Conservation (phyloP, 2,329 filamentous ascomycete species). For the Aspergillus sp. region DNA sequence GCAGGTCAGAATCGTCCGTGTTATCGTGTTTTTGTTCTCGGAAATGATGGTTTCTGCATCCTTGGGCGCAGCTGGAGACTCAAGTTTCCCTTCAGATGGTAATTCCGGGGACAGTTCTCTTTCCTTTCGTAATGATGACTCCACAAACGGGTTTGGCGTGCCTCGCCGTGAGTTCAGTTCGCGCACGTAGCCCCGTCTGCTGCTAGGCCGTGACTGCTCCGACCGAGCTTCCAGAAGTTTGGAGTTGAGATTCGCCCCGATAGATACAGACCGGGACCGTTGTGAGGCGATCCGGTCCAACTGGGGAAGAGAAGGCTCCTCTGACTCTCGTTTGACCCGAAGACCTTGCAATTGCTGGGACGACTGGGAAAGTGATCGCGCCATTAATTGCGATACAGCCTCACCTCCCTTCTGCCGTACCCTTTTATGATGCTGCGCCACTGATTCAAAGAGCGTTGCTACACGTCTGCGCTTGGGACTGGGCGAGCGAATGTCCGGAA, state of each 20-base stretch:
- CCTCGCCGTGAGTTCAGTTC: conserved; percentile 14
- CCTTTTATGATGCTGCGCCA: conserved; percentile 43
- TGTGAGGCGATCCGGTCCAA: conserved; percentile 32
- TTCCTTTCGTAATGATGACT: conserved; percentile 19
- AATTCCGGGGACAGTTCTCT: conserved; percentile 16
- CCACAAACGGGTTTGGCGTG: conserved; percentile 31
- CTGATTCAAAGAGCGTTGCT: conserved; percentile 45
- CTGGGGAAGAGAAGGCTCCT: conserved; percentile 31
- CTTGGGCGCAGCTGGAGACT: conserved; percentile 24
- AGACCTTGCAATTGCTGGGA: conserved; percentile 34
- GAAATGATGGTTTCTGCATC: conserved; percentile 33
- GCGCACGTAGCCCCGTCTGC: conserved; percentile 23
- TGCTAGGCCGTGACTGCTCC: conserved; percentile 24
- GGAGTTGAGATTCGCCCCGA: conserved; percentile 30
- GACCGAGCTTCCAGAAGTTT: conserved; percentile 19
- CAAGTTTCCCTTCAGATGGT: conserved; percentile 19
- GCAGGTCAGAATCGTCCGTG: conserved; percentile 46
- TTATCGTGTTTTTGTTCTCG: conserved; percentile 44
- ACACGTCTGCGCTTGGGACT: conserved; percentile 47
- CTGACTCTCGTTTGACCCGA: conserved; percentile 40
- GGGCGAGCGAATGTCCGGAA: conserved; percentile 40
- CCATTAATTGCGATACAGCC: conserved; percentile 44
- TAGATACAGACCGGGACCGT: conserved; percentile 37
- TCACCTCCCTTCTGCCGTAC: conserved; percentile 44
- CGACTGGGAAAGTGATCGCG: conserved; percentile 30